phyloP scores from a whole-genome alignment of 148 eudicot genomes.

The Nepenthes gracilis region DNA sequence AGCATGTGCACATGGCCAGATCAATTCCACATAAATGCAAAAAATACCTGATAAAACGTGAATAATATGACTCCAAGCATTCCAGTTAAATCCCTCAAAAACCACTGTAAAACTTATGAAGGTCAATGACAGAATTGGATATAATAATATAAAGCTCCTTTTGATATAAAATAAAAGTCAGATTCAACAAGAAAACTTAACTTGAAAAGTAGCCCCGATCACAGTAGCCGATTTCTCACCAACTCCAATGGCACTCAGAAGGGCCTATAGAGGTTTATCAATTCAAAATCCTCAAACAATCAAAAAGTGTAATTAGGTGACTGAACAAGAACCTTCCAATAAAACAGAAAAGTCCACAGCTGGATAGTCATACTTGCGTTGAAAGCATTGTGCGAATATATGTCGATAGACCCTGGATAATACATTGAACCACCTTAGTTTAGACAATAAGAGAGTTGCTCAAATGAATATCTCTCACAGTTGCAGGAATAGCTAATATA shows the following conservation, averaged over 20 bases:
- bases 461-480: neutral
- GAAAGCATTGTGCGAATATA: slow-evolving; percentile 92
- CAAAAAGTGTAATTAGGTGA: neutral
- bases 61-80: slow-evolving; percentile 96
- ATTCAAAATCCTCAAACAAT: slow-evolving; percentile 2
- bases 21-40: neutral
- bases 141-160: neutral
- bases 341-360: neutral
- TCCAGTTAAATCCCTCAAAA: slow-evolving; percentile 95
- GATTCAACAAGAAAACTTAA: slow-evolving; percentile 5
- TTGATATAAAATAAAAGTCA: neutral
- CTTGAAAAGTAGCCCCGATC: slow-evolving; percentile 98
- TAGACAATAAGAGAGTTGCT: neutral
- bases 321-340: neutral
- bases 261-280: slow-evolving; percentile 43
- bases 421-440: slow-evolving; percentile 8
- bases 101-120: slow-evolving; percentile 52
- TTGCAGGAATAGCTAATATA: neutral
- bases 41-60: slow-evolving; percentile 80
- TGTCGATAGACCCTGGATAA: slow-evolving; percentile 82
- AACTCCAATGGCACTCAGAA: slow-evolving; percentile 96
- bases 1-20: no score
- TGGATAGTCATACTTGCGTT: slow-evolving; percentile 57
- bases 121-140: neutral
- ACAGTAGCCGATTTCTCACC: slow-evolving; percentile 96